These are phyloP conservation scores for Lachancea meyersii DNA, from an alignment of 805 yeast species.

Conservation along the genomic window DNA sequence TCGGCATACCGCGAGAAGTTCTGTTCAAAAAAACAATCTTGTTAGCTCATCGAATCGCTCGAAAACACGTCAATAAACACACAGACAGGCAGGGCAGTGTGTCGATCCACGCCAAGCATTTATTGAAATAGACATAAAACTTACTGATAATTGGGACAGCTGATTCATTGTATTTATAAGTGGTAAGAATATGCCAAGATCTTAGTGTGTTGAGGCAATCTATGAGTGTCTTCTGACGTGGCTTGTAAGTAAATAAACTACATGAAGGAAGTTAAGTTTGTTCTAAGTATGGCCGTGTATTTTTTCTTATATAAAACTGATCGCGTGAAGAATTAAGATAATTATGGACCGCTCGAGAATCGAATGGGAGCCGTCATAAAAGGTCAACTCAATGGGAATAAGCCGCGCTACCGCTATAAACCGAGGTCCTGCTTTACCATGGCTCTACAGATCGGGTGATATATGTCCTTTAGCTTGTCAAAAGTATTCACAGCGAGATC, in stretches of 20 bases:
- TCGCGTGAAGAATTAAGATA: too few species aligned
- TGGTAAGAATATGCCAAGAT: not conserved
- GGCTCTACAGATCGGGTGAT: slow-evolving; percentile 80
- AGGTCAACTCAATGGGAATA: too few species aligned
- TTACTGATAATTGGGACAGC: slow-evolving; percentile 7
- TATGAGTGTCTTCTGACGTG: slow-evolving; percentile 2
- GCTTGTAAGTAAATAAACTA: not conserved
- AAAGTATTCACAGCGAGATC: slow-evolving; percentile 63
- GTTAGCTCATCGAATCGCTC: not conserved
- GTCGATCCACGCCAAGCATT: too few species aligned
- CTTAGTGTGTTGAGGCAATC: too few species aligned
- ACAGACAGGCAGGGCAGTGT: too few species aligned
- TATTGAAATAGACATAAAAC: too few species aligned
- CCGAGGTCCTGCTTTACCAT: slow-evolving; percentile 81
- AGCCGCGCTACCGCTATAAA: slow-evolving; percentile 16
- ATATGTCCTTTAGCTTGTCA: slow-evolving; percentile 47
- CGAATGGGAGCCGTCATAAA: slow-evolving; percentile 1
- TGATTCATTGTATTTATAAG: slow-evolving; percentile 7
- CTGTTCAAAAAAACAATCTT: slow-evolving; percentile 8
- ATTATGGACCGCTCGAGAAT: not conserved
- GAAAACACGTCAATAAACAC: too few species aligned
- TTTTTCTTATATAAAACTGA: not conserved
- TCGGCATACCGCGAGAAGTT: slow-evolving; percentile 29
- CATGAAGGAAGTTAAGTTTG: not conserved
- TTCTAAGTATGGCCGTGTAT: not conserved